phyloP scores from a whole-genome alignment of 1,139 yeast genomes.

The Candida pseudoviswanathii region DNA sequence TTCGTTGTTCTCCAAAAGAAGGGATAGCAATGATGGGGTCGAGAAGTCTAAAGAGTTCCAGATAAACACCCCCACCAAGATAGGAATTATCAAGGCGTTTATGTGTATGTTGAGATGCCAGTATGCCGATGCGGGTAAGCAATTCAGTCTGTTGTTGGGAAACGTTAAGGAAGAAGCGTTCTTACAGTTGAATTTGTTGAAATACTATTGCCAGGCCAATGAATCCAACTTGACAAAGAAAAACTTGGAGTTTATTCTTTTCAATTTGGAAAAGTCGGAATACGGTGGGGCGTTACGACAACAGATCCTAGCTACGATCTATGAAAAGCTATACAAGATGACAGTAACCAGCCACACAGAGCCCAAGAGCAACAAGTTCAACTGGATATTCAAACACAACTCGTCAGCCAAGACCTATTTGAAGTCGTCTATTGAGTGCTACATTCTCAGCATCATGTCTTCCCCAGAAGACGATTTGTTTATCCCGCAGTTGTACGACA shows the following conservation, averaged over 20 bases:
- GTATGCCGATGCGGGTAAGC: slow-evolving; percentile 11
- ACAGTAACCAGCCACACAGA: background rate
- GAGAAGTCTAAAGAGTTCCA: background rate
- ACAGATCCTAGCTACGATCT: slow-evolving; percentile 8
- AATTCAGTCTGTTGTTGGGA: slow-evolving; percentile 7
- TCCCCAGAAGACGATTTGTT: slow-evolving; percentile 14
- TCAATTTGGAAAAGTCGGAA: slow-evolving; percentile 3
- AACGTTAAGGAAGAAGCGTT: slow-evolving; percentile 3
- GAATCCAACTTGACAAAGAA: slow-evolving; percentile 5
- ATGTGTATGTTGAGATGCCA: slow-evolving; percentile 16
- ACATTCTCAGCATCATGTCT: slow-evolving; percentile 7
- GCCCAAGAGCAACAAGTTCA: background rate
- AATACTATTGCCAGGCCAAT: slow-evolving; percentile 10
- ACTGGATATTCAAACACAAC: background rate
- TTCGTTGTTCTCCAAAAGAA: slow-evolving; percentile 8
- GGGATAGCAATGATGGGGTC: background rate
- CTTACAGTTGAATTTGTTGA: slow-evolving; percentile 4
- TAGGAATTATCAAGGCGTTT: slow-evolving; percentile 12
- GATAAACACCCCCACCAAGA: background rate
- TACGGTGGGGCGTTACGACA: slow-evolving; percentile 8
- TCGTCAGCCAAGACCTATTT: slow-evolving; percentile 1
- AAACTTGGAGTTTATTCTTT: background rate
- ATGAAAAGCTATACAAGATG: slow-evolving; percentile 8
- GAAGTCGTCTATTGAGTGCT: slow-evolving; percentile 8
- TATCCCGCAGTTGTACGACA: slow-evolving; percentile 12